phyloP scores from a whole-genome alignment of 257 asterid species.

The Gentiana dahurica region DNA sequence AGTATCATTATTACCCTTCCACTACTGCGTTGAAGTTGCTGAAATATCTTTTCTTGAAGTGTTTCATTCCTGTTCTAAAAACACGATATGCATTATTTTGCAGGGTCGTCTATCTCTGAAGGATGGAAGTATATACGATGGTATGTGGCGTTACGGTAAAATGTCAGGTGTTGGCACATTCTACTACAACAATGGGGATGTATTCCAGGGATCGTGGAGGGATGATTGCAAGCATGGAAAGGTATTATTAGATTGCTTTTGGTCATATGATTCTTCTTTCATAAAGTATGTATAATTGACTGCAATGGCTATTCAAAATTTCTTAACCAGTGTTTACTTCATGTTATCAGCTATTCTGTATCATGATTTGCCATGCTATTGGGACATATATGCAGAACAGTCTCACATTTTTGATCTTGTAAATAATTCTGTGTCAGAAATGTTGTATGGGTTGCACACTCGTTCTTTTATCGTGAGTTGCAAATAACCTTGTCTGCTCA shows the following conservation, averaged over 20 bases:
- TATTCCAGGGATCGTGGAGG: conserved; percentile 95
- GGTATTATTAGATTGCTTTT: conserved; percentile 31
- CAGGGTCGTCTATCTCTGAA: conserved; percentile 82
- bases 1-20: no score
- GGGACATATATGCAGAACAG: neutral
- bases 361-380: no score
- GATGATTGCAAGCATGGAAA: conserved; percentile 98
- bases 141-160: conserved; percentile 96
- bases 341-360: neutral
- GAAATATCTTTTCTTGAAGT: no score
- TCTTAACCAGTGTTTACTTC: neutral
- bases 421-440: neutral
- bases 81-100: conserved; percentile 1
- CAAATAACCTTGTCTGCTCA: neutral
- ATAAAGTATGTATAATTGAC: neutral
- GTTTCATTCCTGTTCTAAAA: neutral
- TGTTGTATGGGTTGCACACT: neutral
- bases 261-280: neutral
- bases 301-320: neutral
- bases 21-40: no score
- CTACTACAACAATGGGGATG: conserved; percentile 82
- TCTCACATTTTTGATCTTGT: neutral
- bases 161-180: conserved; percentile 83
- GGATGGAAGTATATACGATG: conserved; percentile 87
- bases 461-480: neutral